phyloP scores from a whole-genome alignment of 2,329 filamentous ascomycete species.

The Claviceps cyperi region DNA sequence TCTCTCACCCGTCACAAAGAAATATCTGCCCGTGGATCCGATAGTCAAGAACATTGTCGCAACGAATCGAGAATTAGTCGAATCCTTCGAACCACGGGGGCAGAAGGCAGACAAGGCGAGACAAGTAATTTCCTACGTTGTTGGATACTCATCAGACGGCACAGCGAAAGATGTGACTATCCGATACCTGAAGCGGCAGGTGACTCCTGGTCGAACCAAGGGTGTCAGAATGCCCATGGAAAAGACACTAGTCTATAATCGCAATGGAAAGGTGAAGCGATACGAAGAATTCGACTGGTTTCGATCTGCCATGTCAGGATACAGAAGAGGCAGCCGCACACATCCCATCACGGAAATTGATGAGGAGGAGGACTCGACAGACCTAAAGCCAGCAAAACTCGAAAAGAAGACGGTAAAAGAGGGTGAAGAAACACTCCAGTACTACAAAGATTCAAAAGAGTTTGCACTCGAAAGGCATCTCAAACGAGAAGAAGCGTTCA shows the following conservation, averaged over 20 bases:
- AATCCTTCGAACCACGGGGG: slow-evolving; percentile 70
- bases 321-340: slow-evolving; percentile 35
- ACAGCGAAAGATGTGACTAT: slow-evolving; percentile 92
- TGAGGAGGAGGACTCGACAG: slow-evolving; percentile 62
- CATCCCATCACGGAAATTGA: slow-evolving; percentile 55
- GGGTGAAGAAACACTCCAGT: slow-evolving; percentile 70
- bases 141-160: slow-evolving; percentile 70
- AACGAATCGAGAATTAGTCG: slow-evolving; percentile 55
- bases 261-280: slow-evolving; percentile 59
- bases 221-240: slow-evolving; percentile 64
- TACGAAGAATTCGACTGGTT: slow-evolving; percentile 85
- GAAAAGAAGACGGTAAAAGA: slow-evolving; percentile 61
- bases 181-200: slow-evolving; percentile 69
- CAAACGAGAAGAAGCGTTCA: slow-evolving; percentile 79
- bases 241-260: slow-evolving; percentile 68
- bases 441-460: slow-evolving; percentile 73
- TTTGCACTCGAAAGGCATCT: slow-evolving; percentile 77
- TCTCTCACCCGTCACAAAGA: slow-evolving; percentile 66
- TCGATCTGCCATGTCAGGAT: slow-evolving; percentile 61
- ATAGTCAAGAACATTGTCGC: slow-evolving; percentile 55
- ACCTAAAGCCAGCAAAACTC: slow-evolving; percentile 57
- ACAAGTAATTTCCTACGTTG: slow-evolving; percentile 79
- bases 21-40: slow-evolving; percentile 65
- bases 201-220: slow-evolving; percentile 81
- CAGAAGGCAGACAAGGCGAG: slow-evolving; percentile 71